Evolutionary conservation across 1,139 yeast genomes (phyloP).

Genomic region (Pichia sp.): DNA sequence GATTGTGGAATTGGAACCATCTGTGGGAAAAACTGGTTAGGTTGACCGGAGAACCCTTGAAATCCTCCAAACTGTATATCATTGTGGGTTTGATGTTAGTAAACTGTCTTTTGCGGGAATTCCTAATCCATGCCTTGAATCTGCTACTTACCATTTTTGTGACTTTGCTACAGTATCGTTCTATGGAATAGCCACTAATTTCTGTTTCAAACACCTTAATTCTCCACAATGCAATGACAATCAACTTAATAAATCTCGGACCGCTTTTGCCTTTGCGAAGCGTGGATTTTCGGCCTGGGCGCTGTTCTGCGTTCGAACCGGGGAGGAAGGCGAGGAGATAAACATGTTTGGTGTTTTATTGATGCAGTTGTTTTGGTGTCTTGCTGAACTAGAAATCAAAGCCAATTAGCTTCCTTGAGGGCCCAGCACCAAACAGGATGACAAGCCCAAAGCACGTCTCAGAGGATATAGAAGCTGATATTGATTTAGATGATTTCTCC

Average conservation of each 20-base stretch:
- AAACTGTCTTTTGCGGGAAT: too few species aligned
- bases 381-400: too few species aligned
- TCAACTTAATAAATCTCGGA: neutral
- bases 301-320: neutral
- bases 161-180: too few species aligned
- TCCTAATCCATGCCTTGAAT: too few species aligned
- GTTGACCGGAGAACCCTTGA: slow-evolving; percentile 31
- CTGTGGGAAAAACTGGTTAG: slow-evolving; percentile 17
- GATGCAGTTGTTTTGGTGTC: neutral
- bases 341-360: neutral
- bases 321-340: neutral
- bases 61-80: slow-evolving; percentile 32
- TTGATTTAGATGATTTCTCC: slow-evolving; percentile 26
- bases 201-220: too few species aligned
- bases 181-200: too few species aligned
- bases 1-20: slow-evolving; percentile 23
- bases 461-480: slow-evolving; percentile 7
- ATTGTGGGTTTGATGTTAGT: too few species aligned
- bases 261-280: neutral
- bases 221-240: neutral
- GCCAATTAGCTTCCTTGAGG: too few species aligned
- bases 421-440: neutral
- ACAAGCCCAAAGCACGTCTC: neutral
- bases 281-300: neutral
- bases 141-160: neutral